phyloP scores from a whole-genome alignment of 441 rosid genomes.

The Brassica balearica region DNA sequence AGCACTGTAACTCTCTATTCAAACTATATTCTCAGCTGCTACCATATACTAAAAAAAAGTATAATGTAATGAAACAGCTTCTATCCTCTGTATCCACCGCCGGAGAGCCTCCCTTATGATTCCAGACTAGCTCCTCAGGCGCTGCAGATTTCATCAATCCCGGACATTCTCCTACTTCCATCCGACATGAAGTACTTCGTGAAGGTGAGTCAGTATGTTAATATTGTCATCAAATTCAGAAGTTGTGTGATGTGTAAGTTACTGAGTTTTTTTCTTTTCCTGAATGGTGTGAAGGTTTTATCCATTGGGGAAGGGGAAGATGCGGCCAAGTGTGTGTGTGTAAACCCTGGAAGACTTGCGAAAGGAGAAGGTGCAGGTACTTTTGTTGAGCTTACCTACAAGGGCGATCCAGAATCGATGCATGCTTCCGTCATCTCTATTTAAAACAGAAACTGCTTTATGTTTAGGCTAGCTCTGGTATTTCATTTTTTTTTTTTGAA shows the following conservation, averaged over 20 bases:
- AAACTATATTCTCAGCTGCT: slow-evolving; percentile 1
- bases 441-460: slow-evolving; percentile 37
- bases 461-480: neutral
- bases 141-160: slow-evolving; percentile 60
- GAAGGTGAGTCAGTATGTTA: slow-evolving; percentile 58
- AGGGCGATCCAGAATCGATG: slow-evolving; percentile 65
- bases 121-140: slow-evolving; percentile 82
- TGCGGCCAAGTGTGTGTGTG: slow-evolving; percentile 69
- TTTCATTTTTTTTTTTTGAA: too few species aligned
- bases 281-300: slow-evolving; percentile 56
- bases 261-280: neutral
- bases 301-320: slow-evolving; percentile 64
- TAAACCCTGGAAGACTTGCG: slow-evolving; percentile 93
- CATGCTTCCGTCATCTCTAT: slow-evolving; percentile 75
- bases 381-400: slow-evolving; percentile 76
- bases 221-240: neutral
- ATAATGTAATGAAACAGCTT: slow-evolving; percentile 58
- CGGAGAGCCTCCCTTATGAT: slow-evolving; percentile 84
- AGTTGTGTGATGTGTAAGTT: slow-evolving; percentile 17
- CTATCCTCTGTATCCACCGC: slow-evolving; percentile 91
- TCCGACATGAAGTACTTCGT: slow-evolving; percentile 88
- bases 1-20: neutral
- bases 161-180: slow-evolving; percentile 85
- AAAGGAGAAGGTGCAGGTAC: slow-evolving; percentile 97
- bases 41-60: neutral